Conservation (phyloP, 495 filamentous ascomycete genomes). For the Trichoderma orchidacearum region DNA sequence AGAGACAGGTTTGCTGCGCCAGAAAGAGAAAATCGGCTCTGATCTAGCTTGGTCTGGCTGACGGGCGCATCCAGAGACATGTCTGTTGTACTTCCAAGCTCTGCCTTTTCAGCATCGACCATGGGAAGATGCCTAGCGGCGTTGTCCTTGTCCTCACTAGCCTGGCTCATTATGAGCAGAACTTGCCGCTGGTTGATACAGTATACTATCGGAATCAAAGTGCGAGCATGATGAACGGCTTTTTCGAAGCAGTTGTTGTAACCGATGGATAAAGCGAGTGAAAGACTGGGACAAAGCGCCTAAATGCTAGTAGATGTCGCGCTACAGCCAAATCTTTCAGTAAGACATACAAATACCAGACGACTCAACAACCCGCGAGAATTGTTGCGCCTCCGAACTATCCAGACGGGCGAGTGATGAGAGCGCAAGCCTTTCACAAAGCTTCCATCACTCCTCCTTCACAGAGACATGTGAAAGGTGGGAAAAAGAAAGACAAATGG, state of each 20-base stretch:
- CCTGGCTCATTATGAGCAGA: not conserved
- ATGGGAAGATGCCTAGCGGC: not conserved
- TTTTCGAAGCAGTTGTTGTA: too few relatives aligned
- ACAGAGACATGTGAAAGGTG: too few relatives aligned
- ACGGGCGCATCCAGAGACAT: not conserved
- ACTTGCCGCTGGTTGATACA: not conserved
- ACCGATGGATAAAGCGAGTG: too few relatives aligned
- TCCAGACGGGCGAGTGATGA: too few relatives aligned
- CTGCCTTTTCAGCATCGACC: not conserved
- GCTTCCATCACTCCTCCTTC: too few relatives aligned
- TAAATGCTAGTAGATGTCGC: not conserved
- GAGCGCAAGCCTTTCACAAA: too few relatives aligned
- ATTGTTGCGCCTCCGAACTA: too few relatives aligned
- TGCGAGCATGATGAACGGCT: not conserved
- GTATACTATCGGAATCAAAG: not conserved
- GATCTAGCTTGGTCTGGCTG: not conserved
- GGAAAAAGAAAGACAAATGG: not conserved
- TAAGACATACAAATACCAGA: too few relatives aligned
- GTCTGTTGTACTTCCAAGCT: not conserved
- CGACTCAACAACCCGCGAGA: too few relatives aligned
- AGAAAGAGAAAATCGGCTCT: constrained; percentile 9
- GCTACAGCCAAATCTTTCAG: too few relatives aligned
- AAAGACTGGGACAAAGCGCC: not conserved
- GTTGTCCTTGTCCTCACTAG: not conserved
- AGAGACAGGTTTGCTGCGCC: constrained; percentile 38